Base-by-base conservation (phyloP, 2,329 filamentous ascomycete genomes). In the Fusarium continuum region DNA sequence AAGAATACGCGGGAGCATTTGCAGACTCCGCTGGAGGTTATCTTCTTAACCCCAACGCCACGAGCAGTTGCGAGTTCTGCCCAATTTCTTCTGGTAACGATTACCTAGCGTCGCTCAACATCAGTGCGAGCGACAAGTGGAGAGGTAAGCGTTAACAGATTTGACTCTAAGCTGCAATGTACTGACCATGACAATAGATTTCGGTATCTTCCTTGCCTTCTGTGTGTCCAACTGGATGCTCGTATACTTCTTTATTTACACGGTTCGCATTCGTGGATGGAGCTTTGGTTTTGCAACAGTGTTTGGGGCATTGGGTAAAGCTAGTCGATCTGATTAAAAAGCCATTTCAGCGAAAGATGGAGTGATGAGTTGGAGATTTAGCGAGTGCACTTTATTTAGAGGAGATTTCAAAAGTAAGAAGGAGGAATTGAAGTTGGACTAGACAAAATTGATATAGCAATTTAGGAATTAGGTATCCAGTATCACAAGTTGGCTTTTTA, bases 171-270 rank as follows among this genome's bases (percentile, higher is more conserved):
- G 5, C 8, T 8, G 16, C 8, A 10, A 8, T 4, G 14, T 20
- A 23, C 47, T 65, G 43, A 65, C 14, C 9, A 6, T 4, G 4
- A 9, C 9, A 4, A 5, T n/a, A 77, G 77, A 79, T 44, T 90
- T 92, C 67, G 90, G 88, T 8, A 88, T 92, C 58, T 91, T 92
- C 78, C 67, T 91, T 8, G 86, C 85, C 2, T 93, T 92, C 72
- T 86, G 85, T 47, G 77, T 90, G 13, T 88, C 85, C 45, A 92
- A 92, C 70, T 92, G 87, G 87, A 77, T 82, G 34, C 63, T 92
- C 49, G 88, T 92, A 1, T 91, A 91, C 73, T 91, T 92, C 76
- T 92, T 93, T 71, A 87, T 92, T 53, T 93, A 89, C 76, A 89
- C 86, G 4, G 88, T 91, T 7, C 82, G 90, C 16, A 85, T 92